Percentiles rank a stretch among this genome's conserved stretches.
Conservation (phyloP, 805 yeast species). For the Torulaspora franciscae region DNA sequence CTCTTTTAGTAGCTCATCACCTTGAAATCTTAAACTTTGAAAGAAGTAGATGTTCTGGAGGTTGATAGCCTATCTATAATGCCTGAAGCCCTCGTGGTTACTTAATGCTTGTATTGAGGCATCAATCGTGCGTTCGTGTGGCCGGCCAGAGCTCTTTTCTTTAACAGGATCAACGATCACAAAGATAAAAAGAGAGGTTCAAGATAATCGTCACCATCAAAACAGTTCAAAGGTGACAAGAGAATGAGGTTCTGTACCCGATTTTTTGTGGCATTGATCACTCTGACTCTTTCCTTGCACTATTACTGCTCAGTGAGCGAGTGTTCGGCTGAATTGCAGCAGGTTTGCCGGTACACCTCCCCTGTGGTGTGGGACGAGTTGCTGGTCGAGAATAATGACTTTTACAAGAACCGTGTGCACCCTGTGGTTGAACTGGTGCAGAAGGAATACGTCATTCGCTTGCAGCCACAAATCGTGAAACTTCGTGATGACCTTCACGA, state of each 20-base stretch:
- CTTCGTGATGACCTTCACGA: conserved; percentile 8
- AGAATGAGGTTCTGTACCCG: conserved; percentile 18
- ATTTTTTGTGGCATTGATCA: conserved; percentile 11
- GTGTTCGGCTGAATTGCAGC: conserved; percentile 19
- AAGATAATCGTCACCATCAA: background rate
- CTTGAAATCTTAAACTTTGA: background rate
- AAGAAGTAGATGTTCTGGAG: too few species aligned
- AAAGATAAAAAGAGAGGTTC: background rate
- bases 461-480: conserved; percentile 9
- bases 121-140: background rate
- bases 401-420: conserved; percentile 17
- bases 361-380: conserved; percentile 19
- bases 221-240: background rate
- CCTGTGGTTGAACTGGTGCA: conserved; percentile 12
- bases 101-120: background rate
- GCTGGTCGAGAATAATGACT: conserved; percentile 10
- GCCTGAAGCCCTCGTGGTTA: too few species aligned
- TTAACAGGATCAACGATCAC: background rate
- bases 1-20: background rate
- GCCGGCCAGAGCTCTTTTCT: background rate
- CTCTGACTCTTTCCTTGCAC: conserved; percentile 17
- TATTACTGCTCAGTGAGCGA: conserved; percentile 20
- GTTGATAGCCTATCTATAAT: too few species aligned
- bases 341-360: conserved; percentile 21
- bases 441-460: conserved; percentile 6